phyloP scores from a whole-genome alignment of 345 rosid species.

The Gossypium longicalyx region DNA sequence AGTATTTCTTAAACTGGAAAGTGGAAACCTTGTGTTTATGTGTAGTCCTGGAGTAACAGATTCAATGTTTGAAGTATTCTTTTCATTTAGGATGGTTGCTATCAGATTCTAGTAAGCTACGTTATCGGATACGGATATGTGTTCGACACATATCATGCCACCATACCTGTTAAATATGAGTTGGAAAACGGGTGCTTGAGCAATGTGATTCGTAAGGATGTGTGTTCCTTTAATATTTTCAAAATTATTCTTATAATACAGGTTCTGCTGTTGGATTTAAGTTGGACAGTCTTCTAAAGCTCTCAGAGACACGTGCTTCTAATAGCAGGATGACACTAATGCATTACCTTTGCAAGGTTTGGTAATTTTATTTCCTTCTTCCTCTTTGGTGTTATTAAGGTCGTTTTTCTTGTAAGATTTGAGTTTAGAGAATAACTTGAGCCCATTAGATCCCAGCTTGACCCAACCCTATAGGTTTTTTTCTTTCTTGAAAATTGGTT shows the following conservation, averaged over 20 bases:
- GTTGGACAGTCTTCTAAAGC: conserved; percentile 93
- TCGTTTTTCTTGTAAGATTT: conserved; percentile 5
- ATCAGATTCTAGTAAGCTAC: not conserved
- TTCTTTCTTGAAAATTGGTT: too few relatives aligned
- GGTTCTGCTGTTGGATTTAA: conserved; percentile 99
- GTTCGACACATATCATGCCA: not conserved
- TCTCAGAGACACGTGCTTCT: conserved; percentile 84
- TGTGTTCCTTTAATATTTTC: conserved; percentile 5
- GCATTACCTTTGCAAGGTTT: conserved; percentile 98
- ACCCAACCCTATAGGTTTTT: too few relatives aligned
- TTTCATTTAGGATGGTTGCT: not conserved
- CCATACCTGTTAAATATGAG: conserved; percentile 4
- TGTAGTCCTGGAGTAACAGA: not conserved
- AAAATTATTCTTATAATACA: conserved; percentile 30
- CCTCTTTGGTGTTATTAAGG: not conserved
- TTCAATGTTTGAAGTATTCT: not conserved
- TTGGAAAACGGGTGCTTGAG: not conserved
- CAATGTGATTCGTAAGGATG: not conserved
- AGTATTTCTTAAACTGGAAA: conserved; percentile 1
- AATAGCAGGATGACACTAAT: conserved; percentile 94
- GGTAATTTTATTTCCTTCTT: conserved; percentile 2
- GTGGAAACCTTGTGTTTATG: not conserved
- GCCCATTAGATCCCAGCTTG: too few relatives aligned
- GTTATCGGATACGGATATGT: not conserved
- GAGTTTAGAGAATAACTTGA: not conserved